Conservation (phyloP, 805 yeast species). For the Candida dendrica region DNA sequence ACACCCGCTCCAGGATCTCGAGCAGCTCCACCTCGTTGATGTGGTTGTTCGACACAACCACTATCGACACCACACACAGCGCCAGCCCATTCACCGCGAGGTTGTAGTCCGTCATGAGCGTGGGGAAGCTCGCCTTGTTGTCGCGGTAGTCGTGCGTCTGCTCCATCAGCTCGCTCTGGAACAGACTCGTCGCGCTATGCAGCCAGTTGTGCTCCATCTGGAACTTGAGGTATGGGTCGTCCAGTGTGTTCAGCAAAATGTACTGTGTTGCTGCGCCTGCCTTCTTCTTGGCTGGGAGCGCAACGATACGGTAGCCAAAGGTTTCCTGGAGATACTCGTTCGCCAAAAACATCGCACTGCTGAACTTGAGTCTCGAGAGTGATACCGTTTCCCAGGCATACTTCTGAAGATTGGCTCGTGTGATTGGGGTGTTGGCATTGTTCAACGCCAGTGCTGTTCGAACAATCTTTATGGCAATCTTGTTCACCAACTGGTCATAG, state of each 20-base stretch:
- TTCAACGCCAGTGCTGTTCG: slow-evolving; percentile 7
- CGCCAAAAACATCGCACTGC: slow-evolving; percentile 3
- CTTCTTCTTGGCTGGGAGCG: background rate
- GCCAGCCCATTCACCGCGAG: slow-evolving; percentile 15
- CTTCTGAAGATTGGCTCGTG: slow-evolving; percentile 6
- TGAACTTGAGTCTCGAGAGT: slow-evolving; percentile 3
- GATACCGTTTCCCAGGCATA: slow-evolving; percentile 7
- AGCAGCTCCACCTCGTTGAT: slow-evolving; percentile 35
- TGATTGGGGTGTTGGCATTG: slow-evolving; percentile 7
- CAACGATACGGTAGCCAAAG: background rate
- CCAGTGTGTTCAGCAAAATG: slow-evolving; percentile 9
- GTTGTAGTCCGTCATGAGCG: slow-evolving; percentile 9
- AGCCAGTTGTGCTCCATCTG: slow-evolving; percentile 7
- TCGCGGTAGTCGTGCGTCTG: slow-evolving; percentile 18
- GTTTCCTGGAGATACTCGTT: background rate
- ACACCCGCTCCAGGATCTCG: slow-evolving; percentile 30
- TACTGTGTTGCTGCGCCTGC: slow-evolving; percentile 4
- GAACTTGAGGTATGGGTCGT: slow-evolving; percentile 9
- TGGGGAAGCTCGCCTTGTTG: slow-evolving; percentile 11
- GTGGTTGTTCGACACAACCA: slow-evolving; percentile 20
- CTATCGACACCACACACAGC: slow-evolving; percentile 13
- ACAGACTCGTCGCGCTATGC: slow-evolving; percentile 5
- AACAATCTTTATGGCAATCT: slow-evolving; percentile 4
- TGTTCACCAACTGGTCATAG: background rate
- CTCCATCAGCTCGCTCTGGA: slow-evolving; percentile 16